Evolutionary conservation across 148 eudicot genomes (phyloP).

Genomic region (Euryodendron excelsum): DNA sequence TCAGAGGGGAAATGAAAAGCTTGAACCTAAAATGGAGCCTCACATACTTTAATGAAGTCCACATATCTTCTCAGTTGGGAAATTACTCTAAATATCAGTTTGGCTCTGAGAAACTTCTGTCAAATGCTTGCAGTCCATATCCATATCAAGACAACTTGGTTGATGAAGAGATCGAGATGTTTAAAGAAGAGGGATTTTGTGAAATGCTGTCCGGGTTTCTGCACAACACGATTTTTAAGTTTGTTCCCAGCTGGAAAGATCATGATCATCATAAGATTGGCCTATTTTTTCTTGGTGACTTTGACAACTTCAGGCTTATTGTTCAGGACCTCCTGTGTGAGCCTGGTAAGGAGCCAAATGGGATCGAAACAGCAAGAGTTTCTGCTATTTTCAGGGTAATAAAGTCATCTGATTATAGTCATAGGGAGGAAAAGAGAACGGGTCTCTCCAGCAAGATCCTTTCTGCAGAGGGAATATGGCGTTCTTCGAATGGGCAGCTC

Average conservation of each 20-base stretch:
- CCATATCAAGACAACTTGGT: conserved; percentile 6
- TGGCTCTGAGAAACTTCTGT: neutral
- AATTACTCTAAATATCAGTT: neutral
- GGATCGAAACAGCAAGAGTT: neutral
- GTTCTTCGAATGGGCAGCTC: neutral
- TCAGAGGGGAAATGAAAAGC: neutral
- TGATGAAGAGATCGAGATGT: neutral
- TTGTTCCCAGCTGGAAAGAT: neutral
- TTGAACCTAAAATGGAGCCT: neutral
- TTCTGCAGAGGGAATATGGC: neutral
- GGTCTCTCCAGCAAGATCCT: neutral
- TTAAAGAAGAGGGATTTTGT: neutral
- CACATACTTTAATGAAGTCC: conserved; percentile 7
- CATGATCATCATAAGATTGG: neutral
- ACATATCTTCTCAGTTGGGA: neutral
- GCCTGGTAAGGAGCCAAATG: neutral
- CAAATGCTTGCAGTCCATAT: neutral
- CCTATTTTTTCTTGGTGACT: neutral
- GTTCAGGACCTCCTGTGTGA: conserved; percentile 4
- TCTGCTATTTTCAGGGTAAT: conserved; percentile 1
- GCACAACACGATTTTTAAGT: neutral
- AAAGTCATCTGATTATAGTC: neutral
- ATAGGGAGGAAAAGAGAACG: neutral
- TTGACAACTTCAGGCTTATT: neutral
- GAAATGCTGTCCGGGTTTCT: neutral